A percentile compares a stretch with the other conserved stretches of the same genome.
Conservation (phyloP, 345 rosid genomes). For the Streptanthus diversifolius region DNA sequence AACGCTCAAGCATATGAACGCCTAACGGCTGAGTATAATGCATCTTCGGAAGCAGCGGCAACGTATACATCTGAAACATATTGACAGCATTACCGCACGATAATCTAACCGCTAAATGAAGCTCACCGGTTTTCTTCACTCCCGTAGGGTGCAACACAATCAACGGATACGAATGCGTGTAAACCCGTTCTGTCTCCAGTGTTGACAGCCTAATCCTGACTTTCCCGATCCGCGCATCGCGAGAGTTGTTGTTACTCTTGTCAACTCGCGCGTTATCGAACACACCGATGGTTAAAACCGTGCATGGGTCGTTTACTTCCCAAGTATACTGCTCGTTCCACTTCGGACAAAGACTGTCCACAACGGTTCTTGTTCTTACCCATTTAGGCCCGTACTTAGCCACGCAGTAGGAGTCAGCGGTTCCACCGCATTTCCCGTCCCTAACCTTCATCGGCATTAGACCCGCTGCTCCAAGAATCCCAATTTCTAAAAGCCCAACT, state of each 20-base stretch:
- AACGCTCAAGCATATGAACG: conserved; percentile 50
- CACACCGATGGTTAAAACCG: conserved; percentile 64
- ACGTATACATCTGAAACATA: conserved; percentile 55
- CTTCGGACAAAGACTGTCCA: conserved; percentile 56
- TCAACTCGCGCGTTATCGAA: conserved; percentile 44
- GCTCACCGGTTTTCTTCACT: conserved; percentile 74
- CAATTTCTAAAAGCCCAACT: conserved; percentile 71
- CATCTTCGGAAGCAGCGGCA: conserved; percentile 68
- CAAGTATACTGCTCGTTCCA: conserved; percentile 82
- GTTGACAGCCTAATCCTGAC: conserved; percentile 65
- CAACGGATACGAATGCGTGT: conserved; percentile 74
- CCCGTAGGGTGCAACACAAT: conserved; percentile 54
- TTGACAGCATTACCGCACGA: conserved; percentile 54
- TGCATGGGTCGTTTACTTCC: conserved; percentile 74
- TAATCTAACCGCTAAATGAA: conserved; percentile 68
- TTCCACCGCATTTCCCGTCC: conserved; percentile 43
- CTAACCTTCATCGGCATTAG: conserved; percentile 57
- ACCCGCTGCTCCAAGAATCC: conserved; percentile 64
- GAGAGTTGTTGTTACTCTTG: conserved; percentile 20
- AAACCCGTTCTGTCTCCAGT: conserved; percentile 55
- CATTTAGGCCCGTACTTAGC: conserved; percentile 78
- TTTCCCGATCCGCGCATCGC: conserved; percentile 60
- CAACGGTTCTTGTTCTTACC: conserved; percentile 66
- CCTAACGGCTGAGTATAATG: conserved; percentile 58
- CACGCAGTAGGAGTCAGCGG: conserved; percentile 64